A percentile compares a stretch with the other conserved stretches of the same genome.
Evolutionary conservation across 305 asterid genomes (phyloP).

Genomic region (Solanum chacoense): DNA sequence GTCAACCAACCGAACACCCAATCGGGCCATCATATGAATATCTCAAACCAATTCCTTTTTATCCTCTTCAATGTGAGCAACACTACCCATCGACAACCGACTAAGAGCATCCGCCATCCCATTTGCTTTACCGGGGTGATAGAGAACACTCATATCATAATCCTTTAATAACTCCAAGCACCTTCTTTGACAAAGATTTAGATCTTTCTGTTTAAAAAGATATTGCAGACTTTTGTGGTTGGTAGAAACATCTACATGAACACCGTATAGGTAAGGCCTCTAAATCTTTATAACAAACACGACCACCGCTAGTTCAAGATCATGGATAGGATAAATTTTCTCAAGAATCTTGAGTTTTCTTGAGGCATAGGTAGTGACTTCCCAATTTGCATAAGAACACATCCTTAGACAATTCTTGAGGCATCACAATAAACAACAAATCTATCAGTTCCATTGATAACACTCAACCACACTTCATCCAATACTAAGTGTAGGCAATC

Average conservation of each 20-base stretch:
- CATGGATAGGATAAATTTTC: not conserved
- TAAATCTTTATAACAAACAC: not conserved
- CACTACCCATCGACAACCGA: not conserved
- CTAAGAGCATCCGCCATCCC: not conserved
- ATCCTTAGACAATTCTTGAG: not conserved
- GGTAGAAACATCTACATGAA: not conserved
- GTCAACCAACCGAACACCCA: not conserved
- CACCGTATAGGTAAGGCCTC: not conserved
- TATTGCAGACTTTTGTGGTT: not conserved
- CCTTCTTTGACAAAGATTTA: not conserved
- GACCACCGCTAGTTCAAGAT: not conserved
- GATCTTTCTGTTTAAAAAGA: not conserved
- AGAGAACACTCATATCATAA: not conserved
- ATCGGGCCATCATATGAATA: not conserved
- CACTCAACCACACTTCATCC: not conserved
- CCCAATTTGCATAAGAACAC: not conserved
- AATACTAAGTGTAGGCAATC: not conserved
- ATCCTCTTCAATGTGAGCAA: not conserved
- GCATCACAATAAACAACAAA: not conserved
- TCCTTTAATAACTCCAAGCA: not conserved
- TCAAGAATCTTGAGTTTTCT: not conserved
- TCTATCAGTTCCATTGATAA: not conserved
- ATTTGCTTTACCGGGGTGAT: not conserved
- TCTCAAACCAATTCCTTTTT: not conserved
- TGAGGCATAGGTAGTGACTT: not conserved